Evolutionary conservation across 208 protist species (phyloP), one percentile per base, ranked within the genome.

Genomic region (Acanthamoeba rhysodes): DNA sequence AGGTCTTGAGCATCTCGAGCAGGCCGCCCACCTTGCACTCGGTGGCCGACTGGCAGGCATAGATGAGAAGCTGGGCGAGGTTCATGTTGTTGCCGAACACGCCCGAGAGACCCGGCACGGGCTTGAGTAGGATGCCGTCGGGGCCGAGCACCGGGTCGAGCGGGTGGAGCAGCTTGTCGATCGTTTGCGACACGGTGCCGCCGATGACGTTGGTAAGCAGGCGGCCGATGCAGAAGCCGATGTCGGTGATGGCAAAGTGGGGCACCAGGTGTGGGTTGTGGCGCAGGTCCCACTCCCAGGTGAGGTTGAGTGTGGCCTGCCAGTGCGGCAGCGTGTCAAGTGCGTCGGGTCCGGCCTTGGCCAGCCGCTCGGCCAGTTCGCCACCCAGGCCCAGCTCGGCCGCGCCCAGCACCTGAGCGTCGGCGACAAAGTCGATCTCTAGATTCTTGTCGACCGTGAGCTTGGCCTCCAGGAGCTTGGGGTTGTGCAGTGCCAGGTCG

Each of bases 1-100:
- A 57, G 7, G 90, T 94, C 27, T 48, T 9, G 45, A 94, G 90
- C 45, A 20, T 20, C 6, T 94, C 68, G 41, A 94, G 20, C 62
- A 93, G n/a, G 37, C 87, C 64, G 22, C 50, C 12, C 8, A 78
- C 8, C 50, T 84, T 12, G 53, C 90, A 94, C 10, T 94, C 68
- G 68, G 29, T 20, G 68, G 22, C 48, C 20, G 64, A 8, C 90
- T 84, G 8, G 90, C 90, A 94, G 9, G 55, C 41, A 48, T 70
- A 94, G 70, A 57, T 41, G 41, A 84, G 41, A 29, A 94, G 50
- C 50, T 84, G 90, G 18, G 82, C 10, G 9, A 66, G 5, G 90
- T 94, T 94, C n/a, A 94, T 20, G 68, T 94, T 41, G 70, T 78
- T 37, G 37, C 90, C 90, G 22, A 94, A 94, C 48, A 94, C 70